Conservation (phyloP, 139 green algal genomes). For the Coccomyxa sp. region DNA sequence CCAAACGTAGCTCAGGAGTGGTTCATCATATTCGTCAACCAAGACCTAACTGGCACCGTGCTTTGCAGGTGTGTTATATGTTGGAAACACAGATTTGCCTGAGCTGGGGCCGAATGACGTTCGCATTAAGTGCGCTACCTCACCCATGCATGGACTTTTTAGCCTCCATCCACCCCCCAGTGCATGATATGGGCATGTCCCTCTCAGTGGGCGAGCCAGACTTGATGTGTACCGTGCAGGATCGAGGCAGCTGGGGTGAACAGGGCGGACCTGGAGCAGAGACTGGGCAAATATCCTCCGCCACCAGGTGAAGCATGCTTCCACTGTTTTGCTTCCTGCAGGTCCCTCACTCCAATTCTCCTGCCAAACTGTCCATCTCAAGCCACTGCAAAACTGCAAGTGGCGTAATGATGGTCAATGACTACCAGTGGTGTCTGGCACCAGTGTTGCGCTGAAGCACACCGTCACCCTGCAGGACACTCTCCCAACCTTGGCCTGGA, state of each 20-base stretch:
- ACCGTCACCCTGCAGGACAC: not conserved
- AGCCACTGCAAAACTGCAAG: not conserved
- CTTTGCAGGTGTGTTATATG: not conserved
- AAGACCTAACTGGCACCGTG: too few relatives aligned
- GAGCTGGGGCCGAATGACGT: not conserved
- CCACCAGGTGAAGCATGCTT: slow-evolving; percentile 8
- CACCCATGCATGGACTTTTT: not conserved
- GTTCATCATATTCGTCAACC: not conserved
- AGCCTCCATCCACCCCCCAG: not conserved
- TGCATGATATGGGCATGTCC: not conserved
- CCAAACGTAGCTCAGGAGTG: not conserved
- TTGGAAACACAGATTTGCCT: not conserved
- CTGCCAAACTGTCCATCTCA: not conserved
- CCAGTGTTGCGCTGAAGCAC: slow-evolving; percentile 10
- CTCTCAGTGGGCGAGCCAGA: too few relatives aligned
- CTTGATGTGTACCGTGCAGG: not conserved
- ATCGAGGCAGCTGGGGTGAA: slow-evolving; percentile 19
- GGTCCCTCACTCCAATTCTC: not conserved
- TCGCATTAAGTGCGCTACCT: not conserved
- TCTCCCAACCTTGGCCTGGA: not conserved
- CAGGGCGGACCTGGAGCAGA: slow-evolving; percentile 14
- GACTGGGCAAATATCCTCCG: slow-evolving; percentile 7
- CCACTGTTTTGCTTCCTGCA: not conserved
- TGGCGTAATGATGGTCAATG: not conserved
- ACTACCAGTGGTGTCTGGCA: not conserved